phyloP scores from a whole-genome alignment of 2,329 filamentous ascomycete species.

The Coniochaeta prunicola region DNA sequence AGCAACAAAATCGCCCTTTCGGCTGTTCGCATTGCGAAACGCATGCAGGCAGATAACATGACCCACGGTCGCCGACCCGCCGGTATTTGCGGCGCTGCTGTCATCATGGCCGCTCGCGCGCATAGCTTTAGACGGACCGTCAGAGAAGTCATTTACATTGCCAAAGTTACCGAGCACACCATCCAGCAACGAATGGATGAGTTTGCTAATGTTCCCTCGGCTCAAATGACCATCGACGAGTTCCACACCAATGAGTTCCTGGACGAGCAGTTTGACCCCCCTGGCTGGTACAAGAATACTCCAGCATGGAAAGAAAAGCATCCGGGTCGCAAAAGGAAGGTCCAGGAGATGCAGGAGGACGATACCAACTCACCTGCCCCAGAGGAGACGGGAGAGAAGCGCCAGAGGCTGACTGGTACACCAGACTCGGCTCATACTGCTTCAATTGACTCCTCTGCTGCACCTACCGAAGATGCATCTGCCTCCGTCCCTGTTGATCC shows the following conservation, averaged over 20 bases:
- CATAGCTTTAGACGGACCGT: conserved; percentile 94
- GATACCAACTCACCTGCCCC: conserved; percentile 26
- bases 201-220: conserved; percentile 81
- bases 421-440: background rate
- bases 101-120: conserved; percentile 93
- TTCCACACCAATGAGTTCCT: conserved; percentile 57
- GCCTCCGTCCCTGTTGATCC: conserved; percentile 1
- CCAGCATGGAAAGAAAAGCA: conserved; percentile 42
- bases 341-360: conserved; percentile 37
- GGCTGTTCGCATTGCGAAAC: conserved; percentile 76
- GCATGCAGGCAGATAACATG: conserved; percentile 98
- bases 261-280: conserved; percentile 61
- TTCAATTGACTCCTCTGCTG: conserved; percentile 5
- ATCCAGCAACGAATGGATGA: conserved; percentile 88
- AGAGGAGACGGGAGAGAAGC: conserved; percentile 13
- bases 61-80: conserved; percentile 87
- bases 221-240: conserved; percentile 78
- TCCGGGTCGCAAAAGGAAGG: conserved; percentile 38
- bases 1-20: conserved; percentile 82
- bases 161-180: conserved; percentile 91
- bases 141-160: conserved; percentile 93
- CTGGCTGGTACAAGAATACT: conserved; percentile 66
- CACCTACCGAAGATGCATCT: conserved; percentile 4
- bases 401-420: conserved; percentile 13
- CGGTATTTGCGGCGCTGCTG: conserved; percentile 86